A percentile compares a stretch with the other conserved stretches of the same genome.
phyloP scores from a whole-genome alignment of 1,284 basidiomycete genomes.

The Thelephora terrestris region DNA sequence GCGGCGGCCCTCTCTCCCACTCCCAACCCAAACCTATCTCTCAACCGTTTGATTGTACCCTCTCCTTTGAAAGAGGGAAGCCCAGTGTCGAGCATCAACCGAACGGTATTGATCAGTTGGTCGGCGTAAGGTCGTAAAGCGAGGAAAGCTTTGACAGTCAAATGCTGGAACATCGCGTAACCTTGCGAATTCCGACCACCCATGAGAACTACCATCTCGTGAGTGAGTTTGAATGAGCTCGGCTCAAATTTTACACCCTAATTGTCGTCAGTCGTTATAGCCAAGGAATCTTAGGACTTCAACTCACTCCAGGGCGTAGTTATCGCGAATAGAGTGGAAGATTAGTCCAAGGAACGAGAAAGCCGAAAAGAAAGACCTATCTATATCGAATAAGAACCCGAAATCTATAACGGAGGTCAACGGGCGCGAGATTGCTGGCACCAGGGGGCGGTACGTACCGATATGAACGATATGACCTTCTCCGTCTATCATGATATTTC shows the following conservation, averaged over 20 bases:
- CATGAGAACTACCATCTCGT: conserved; percentile 98
- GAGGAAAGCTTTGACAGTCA: conserved; percentile 94
- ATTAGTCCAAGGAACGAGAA: conserved; percentile 2
- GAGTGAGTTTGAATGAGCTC: conserved; percentile 94
- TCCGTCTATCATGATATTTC: conserved; percentile 98
- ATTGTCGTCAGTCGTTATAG: background rate
- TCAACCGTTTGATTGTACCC: conserved; percentile 77
- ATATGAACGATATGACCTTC: conserved; percentile 95
- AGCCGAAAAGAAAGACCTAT: conserved; percentile 42
- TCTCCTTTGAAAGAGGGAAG: conserved; percentile 97
- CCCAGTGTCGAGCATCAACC: conserved; percentile 91
- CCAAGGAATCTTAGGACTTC: background rate
- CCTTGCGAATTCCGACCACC: conserved; percentile 90
- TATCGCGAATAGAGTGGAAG: conserved; percentile 13
- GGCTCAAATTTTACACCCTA: conserved; percentile 97
- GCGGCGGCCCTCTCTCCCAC: conserved; percentile 87
- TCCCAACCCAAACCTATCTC: conserved; percentile 79
- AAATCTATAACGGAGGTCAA: conserved; percentile 54
- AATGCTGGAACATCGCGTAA: conserved; percentile 87
- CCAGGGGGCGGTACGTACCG: conserved; percentile 36
- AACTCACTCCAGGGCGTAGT: conserved; percentile 32
- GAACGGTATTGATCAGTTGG: conserved; percentile 81
- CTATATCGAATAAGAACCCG: conserved; percentile 98
- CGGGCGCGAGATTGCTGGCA: conserved; percentile 3
- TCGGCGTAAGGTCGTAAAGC: conserved; percentile 87